These are phyloP conservation scores for Euphorbia schlechtendalii DNA, from an alignment of 441 rosid species.

Conservation along the genomic window DNA sequence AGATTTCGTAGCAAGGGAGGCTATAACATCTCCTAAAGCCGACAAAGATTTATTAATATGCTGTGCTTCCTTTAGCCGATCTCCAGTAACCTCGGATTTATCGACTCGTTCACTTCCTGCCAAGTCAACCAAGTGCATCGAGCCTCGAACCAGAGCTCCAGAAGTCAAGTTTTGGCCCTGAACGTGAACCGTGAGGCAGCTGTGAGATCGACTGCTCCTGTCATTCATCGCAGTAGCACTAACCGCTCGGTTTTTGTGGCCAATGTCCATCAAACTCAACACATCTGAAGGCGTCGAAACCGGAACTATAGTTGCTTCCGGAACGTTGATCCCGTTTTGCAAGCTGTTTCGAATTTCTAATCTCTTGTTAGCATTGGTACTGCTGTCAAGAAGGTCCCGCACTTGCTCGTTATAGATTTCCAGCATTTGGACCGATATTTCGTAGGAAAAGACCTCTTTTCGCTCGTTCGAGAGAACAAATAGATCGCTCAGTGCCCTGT, in stretches of 20 bases:
- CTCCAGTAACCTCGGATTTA: conserved; percentile 83
- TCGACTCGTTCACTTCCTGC: conserved; percentile 91
- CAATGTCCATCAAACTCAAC: conserved; percentile 63
- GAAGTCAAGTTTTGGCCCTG: conserved; percentile 75
- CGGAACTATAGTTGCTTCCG: conserved; percentile 68
- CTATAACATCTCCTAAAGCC: conserved; percentile 86
- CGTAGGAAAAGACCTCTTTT: conserved; percentile 63
- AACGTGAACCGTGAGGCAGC: conserved; percentile 85
- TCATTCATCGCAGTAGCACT: conserved; percentile 85
- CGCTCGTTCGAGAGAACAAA: conserved; percentile 82
- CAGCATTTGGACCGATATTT: conserved; percentile 91
- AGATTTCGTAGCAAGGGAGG: conserved; percentile 70
- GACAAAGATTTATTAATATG: conserved; percentile 84
- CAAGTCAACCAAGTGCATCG: conserved; percentile 87
- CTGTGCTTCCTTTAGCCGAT: conserved; percentile 83
- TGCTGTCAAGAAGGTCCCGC: conserved; percentile 64
- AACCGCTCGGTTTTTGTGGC: conserved; percentile 74
- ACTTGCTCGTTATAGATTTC: conserved; percentile 98
- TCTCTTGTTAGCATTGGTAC: conserved; percentile 77
- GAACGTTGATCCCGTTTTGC: conserved; percentile 76
- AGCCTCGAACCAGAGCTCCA: conserved; percentile 58
- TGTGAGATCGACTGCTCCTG: conserved; percentile 94
- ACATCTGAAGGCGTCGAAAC: conserved; percentile 72
- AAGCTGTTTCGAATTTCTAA: conserved; percentile 84
- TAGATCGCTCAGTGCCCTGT: conserved; percentile 83